A percentile compares a stretch with the other conserved stretches of the same genome.
Evolutionary conservation across 805 yeast genomes (phyloP).

Genomic region (Kodamaea restingae): DNA sequence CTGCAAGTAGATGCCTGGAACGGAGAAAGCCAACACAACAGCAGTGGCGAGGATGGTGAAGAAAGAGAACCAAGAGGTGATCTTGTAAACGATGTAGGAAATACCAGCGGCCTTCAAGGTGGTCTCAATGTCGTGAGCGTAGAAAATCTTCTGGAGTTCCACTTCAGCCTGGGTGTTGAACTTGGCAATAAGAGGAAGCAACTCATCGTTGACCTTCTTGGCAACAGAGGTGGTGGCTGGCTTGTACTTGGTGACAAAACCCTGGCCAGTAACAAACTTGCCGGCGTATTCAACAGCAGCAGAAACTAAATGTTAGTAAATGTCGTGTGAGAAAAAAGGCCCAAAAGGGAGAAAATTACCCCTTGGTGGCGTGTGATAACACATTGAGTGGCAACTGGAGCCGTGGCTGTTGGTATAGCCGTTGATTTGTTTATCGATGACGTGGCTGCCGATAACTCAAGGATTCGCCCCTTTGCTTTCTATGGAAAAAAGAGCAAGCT

Average conservation of each 20-base stretch:
- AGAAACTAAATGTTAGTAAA: slow-evolving; percentile 41
- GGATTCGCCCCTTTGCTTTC: no score
- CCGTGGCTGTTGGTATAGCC: no score
- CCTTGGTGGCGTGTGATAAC: not conserved
- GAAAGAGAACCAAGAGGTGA: slow-evolving; percentile 73
- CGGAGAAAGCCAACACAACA: slow-evolving; percentile 62
- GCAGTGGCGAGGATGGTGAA: slow-evolving; percentile 59
- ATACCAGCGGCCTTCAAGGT: slow-evolving; percentile 70
- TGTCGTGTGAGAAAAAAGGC: slow-evolving; percentile 8
- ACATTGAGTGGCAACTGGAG: not conserved
- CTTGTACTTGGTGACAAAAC: slow-evolving; percentile 73
- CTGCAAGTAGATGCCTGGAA: slow-evolving; percentile 69
- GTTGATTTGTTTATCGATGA: no score
- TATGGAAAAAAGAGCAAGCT: no score
- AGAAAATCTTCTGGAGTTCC: slow-evolving; percentile 51
- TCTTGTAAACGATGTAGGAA: slow-evolving; percentile 60
- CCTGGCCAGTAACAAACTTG: slow-evolving; percentile 68
- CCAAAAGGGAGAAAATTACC: slow-evolving; percentile 3
- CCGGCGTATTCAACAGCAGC: slow-evolving; percentile 78
- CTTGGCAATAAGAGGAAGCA: slow-evolving; percentile 41
- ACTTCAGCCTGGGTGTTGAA: slow-evolving; percentile 51
- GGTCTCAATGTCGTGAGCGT: slow-evolving; percentile 65
- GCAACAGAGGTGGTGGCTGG: slow-evolving; percentile 47
- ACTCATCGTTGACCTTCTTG: slow-evolving; percentile 31
- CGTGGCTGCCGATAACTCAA: no score